Evolutionary conservation across 1,284 basidiomycete genomes (phyloP).

Genomic region (Neolentinus lepideus): DNA sequence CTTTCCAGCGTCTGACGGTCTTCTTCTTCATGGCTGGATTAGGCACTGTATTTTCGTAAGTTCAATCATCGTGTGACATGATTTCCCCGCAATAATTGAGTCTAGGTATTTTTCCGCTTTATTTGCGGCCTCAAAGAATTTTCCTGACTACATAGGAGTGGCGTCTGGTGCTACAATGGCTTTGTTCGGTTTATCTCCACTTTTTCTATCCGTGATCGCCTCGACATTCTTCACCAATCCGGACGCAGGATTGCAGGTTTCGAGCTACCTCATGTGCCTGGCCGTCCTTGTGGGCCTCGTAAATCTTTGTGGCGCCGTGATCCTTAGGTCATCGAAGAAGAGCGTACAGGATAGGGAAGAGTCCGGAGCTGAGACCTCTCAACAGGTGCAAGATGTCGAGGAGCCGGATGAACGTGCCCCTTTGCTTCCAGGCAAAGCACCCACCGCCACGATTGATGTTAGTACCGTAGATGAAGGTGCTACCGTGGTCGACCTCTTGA

Average conservation of each 20-base stretch:
- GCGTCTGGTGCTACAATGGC: constrained; percentile 64
- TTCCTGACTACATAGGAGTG: constrained; percentile 55
- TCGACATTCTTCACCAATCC: constrained; percentile 48
- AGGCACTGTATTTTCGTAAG: constrained; percentile 66
- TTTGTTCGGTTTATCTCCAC: constrained; percentile 69
- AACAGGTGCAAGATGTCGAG: constrained; percentile 4
- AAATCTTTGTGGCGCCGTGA: constrained; percentile 46
- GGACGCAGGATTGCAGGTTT: constrained; percentile 44
- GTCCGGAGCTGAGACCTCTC: neutral
- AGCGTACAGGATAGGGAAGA: neutral
- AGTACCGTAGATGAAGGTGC: constrained; percentile 21
- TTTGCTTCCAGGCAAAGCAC: constrained; percentile 26
- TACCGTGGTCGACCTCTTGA: constrained; percentile 38
- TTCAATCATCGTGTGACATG: constrained; percentile 8
- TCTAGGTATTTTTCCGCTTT: constrained; percentile 66
- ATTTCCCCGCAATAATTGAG: neutral
- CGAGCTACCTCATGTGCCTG: constrained; percentile 49
- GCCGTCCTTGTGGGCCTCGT: constrained; percentile 43
- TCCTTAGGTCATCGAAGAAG: constrained; percentile 23
- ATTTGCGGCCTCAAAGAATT: constrained; percentile 67
- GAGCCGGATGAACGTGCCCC: constrained; percentile 33
- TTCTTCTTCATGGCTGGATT: constrained; percentile 59
- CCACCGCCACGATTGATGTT: constrained; percentile 14
- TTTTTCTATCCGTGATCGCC: constrained; percentile 62
- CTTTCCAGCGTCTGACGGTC: constrained; percentile 45